These are phyloP conservation scores for Dipteronia sinensis DNA, from an alignment of 345 rosid species.

Conservation along the genomic window DNA sequence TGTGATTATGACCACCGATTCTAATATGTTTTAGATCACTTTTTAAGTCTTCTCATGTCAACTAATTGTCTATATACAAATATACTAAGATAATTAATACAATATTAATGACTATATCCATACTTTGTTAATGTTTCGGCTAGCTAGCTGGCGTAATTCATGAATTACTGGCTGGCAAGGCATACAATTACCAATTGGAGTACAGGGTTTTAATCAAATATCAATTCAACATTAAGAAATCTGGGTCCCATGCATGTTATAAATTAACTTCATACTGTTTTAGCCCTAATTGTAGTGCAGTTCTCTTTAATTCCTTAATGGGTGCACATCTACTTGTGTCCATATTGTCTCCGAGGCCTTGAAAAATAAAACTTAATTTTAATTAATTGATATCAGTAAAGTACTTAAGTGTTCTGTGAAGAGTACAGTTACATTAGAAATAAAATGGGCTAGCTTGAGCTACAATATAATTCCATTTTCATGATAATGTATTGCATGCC, in stretches of 20 bases:
- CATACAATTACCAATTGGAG: not conserved
- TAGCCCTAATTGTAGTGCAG: constrained; percentile 1
- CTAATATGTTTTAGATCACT: not conserved
- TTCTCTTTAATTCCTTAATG: constrained; percentile 5
- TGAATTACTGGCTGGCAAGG: not conserved
- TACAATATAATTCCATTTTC: not conserved
- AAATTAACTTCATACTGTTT: constrained; percentile 1
- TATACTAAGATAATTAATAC: constrained; percentile 5
- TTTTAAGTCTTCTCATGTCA: not conserved
- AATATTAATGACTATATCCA: not conserved
- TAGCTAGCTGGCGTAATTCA: not conserved
- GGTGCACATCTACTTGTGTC: not conserved
- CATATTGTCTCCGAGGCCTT: not conserved
- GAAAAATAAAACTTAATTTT: not conserved
- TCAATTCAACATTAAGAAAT: not conserved
- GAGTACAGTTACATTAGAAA: not conserved
- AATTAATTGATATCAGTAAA: not conserved
- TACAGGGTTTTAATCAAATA: not conserved
- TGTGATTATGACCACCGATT: not conserved
- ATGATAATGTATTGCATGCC: not conserved
- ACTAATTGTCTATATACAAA: constrained; percentile 1
- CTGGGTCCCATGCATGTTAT: constrained; percentile 12
- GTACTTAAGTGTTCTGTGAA: not conserved
- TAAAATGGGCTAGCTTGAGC: not conserved
- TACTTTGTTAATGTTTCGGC: not conserved